Evolutionary conservation across 208 protist genomes (phyloP).

Genomic region (Naegleria gruberi): DNA sequence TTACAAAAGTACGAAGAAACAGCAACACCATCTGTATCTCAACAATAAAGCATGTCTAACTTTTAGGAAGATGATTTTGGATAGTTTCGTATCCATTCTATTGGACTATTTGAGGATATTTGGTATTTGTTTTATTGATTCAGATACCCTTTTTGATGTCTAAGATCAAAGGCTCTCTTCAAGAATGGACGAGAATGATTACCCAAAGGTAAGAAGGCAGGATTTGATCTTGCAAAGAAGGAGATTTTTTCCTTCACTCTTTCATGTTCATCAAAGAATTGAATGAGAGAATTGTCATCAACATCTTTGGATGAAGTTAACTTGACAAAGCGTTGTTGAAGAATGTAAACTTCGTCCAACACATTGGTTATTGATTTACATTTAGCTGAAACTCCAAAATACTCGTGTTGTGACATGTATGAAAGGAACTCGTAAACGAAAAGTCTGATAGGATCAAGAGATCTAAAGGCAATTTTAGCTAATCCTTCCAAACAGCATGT

Average conservation of each 20-base stretch:
- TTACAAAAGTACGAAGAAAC: not conserved
- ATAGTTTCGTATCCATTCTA: no score
- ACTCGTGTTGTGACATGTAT: not conserved
- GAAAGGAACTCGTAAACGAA: not conserved
- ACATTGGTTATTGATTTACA: not conserved
- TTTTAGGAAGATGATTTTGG: no score
- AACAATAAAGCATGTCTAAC: no score
- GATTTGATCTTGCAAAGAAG: not conserved
- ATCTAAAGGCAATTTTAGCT: slow-evolving; percentile 14
- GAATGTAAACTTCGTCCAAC: not conserved
- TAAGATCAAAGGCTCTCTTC: not conserved
- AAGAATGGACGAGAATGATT: not conserved
- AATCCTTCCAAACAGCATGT: not conserved
- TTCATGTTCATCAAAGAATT: slow-evolving; percentile 5
- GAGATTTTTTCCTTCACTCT: slow-evolving; percentile 9
- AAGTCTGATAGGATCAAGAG: not conserved
- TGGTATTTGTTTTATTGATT: not conserved
- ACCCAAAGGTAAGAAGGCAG: not conserved
- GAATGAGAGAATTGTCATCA: not conserved
- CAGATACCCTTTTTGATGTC: not conserved
- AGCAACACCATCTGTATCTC: not conserved
- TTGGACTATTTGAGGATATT: no score
- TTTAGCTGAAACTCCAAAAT: not conserved
- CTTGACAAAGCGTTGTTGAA: slow-evolving; percentile 17
- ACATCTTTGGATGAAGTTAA: not conserved